Base-by-base conservation (phyloP, 148 eudicot genomes). In the Fallopia convolvulus region DNA sequence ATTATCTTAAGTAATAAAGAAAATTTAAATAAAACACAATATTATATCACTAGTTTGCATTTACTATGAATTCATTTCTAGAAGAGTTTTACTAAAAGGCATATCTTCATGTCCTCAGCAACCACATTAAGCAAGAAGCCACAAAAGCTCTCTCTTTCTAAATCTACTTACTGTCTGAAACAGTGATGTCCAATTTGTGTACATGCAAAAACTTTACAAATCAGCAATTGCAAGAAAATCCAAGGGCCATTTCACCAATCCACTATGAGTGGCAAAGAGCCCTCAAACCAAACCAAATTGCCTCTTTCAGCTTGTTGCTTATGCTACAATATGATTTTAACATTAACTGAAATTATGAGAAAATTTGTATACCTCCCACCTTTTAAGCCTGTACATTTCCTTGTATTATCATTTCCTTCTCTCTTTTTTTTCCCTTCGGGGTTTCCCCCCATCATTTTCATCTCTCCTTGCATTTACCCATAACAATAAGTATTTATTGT, bases 361-460 rank as follows among this genome's bases (percentile, higher is more conserved):
- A n/a, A 58, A 1, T 58, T 14, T 10, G 17, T 30, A 30, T 30
- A 11, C 8, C 8, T 65, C 14, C 30, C 4, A 30, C 72, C 17
- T 36, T 23, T 68, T 56, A 58, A 36, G 44, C 44, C 72, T 68
- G 72, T 68, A 68, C 72, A 68, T 6, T 39, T 68, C 44, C 44
- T 68, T 68, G 44, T 68, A 4, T 18, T n/a, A 65, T 32, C 6
- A 17, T 65, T 36, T 68, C 33, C 44, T 68, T 26, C 30, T 26
- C 30, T 26, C n/a, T n/a, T n/a, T 26, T 26, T 26, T 32, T 26
- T 30, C n/a, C n/a, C n/a, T n/a, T n/a, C n/a, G n/a, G n/a, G n/a
- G n/a, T n/a, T n/a, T n/a, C 21, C 1, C 56, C 56, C 56, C 56
- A 8, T 15, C n/a, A 50, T 49, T 2, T 49, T 13, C 53, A 49